These are phyloP conservation scores for Knoxdaviesia capensis DNA, from an alignment of 2,329 filamentous ascomycete species.

Conservation along the genomic window DNA sequence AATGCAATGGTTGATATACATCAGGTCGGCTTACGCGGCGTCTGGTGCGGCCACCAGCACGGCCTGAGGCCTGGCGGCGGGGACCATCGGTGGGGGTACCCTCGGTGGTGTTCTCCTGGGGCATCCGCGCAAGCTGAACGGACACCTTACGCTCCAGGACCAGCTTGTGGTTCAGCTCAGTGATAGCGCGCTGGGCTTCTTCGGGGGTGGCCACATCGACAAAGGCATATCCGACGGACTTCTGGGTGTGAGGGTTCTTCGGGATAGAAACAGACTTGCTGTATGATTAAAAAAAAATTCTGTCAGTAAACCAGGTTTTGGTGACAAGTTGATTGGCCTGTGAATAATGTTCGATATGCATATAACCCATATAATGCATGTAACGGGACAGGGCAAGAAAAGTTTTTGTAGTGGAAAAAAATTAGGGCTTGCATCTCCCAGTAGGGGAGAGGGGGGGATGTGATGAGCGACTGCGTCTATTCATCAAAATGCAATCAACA, in stretches of 20 bases:
- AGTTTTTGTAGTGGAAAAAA: too few relatives aligned
- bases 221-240: conserved; percentile 96
- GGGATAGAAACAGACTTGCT: conserved; percentile 98
- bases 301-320: conserved; percentile 14
- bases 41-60: conserved; percentile 48
- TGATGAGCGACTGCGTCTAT: too few relatives aligned
- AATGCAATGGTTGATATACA: too few relatives aligned
- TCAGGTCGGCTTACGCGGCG: conserved; percentile 41
- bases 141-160: conserved; percentile 98
- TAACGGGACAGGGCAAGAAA: background rate
- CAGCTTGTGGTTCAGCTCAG: conserved; percentile 90
- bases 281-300: conserved; percentile 7
- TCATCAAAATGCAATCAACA: too few relatives aligned
- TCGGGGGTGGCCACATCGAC: conserved; percentile 89
- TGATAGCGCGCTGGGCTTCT: conserved; percentile 89
- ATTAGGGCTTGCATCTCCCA: too few relatives aligned
- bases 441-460: too few relatives aligned
- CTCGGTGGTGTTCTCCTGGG: conserved; percentile 69
- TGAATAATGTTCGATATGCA: background rate
- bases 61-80: conserved; percentile 40
- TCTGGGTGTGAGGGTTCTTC: conserved; percentile 96
- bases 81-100: conserved; percentile 46
- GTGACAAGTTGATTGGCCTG: background rate
- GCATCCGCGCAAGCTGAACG: conserved; percentile 95
- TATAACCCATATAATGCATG: background rate